A percentile compares a stretch with the other conserved stretches of the same genome.
Conservation (phyloP, 2,329 filamentous ascomycete genomes). For the Ascochyta fabae region DNA sequence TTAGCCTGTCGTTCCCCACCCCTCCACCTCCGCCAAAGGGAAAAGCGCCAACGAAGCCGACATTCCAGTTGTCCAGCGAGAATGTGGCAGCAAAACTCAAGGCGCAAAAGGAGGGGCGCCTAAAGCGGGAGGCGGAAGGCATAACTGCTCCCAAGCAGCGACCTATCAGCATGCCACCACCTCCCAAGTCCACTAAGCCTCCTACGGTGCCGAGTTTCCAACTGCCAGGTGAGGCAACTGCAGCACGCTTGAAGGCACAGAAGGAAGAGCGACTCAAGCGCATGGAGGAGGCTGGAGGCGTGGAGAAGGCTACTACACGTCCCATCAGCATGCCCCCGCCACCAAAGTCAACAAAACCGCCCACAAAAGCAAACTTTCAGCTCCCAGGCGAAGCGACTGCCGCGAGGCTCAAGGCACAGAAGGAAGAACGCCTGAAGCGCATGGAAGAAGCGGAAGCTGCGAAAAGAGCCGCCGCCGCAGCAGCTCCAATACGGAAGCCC, state of each 20-base stretch:
- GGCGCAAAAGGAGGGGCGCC: constrained; percentile 57
- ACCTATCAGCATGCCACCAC: constrained; percentile 56
- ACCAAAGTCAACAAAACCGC: constrained; percentile 59
- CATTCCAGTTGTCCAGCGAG: constrained; percentile 61
- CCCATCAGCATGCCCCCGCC: constrained; percentile 56
- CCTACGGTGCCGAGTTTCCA: constrained; percentile 59
- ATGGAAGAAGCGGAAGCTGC: constrained; percentile 42
- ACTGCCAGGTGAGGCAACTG: constrained; percentile 61
- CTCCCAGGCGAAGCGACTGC: constrained; percentile 62
- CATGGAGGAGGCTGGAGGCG: constrained; percentile 47
- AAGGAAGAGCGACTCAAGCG: constrained; percentile 42
- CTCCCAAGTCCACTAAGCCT: constrained; percentile 58
- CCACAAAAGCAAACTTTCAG: constrained; percentile 58
- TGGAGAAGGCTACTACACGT: constrained; percentile 42
- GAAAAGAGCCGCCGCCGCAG: constrained; percentile 50
- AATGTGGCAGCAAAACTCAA: constrained; percentile 61
- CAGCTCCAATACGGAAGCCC: constrained; percentile 53
- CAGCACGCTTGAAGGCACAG: constrained; percentile 42
- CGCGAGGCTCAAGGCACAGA: constrained; percentile 39
- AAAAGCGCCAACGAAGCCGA: constrained; percentile 58
- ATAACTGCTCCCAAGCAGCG: constrained; percentile 33
- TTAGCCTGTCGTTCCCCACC: constrained; percentile 56
- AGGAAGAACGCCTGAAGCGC: constrained; percentile 45
- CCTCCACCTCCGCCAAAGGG: constrained; percentile 55
- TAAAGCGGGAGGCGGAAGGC: constrained; percentile 53